phyloP scores from a whole-genome alignment of 1,284 basidiomycete genomes.

The Cystobasidium pallidum region DNA sequence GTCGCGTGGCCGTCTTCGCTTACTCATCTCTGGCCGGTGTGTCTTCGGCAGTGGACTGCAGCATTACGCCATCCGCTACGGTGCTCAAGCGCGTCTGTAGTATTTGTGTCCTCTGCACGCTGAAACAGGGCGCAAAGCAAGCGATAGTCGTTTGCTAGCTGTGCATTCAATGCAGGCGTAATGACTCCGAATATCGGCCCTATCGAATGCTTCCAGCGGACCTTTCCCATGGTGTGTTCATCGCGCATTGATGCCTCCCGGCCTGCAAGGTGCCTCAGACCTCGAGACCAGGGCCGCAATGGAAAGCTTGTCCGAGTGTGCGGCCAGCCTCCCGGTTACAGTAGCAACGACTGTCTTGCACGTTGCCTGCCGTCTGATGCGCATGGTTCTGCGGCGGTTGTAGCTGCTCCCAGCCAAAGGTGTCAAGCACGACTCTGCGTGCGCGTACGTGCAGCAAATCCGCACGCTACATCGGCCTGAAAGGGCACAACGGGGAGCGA shows the following conservation, averaged over 20 bases:
- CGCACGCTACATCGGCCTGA: not conserved
- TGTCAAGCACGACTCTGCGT: slow-evolving; percentile 3
- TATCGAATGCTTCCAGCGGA: not conserved
- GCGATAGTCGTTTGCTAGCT: not conserved
- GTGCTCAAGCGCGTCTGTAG: too few relatives aligned
- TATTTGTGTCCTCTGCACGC: too few relatives aligned
- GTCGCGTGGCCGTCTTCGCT: not conserved
- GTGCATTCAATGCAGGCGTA: not conserved
- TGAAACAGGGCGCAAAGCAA: too few relatives aligned
- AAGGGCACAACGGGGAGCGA: not conserved
- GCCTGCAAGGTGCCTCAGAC: not conserved
- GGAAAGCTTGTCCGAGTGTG: not conserved
- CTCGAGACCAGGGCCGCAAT: not conserved
- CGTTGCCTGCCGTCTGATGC: too few relatives aligned
- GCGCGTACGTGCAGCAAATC: not conserved
- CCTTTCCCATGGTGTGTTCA: not conserved
- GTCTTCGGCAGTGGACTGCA: not conserved
- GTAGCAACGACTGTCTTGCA: too few relatives aligned
- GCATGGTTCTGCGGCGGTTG: not conserved
- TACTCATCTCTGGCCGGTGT: not conserved
- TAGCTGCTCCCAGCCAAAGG: not conserved
- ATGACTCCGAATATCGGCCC: too few relatives aligned
- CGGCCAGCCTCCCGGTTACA: too few relatives aligned
- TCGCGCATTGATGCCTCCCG: not conserved
- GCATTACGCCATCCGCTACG: too few relatives aligned